These are phyloP conservation scores for Verticillium albo-atrum DNA, from an alignment of 2,329 filamentous ascomycete genomes.

Conservation along the genomic window DNA sequence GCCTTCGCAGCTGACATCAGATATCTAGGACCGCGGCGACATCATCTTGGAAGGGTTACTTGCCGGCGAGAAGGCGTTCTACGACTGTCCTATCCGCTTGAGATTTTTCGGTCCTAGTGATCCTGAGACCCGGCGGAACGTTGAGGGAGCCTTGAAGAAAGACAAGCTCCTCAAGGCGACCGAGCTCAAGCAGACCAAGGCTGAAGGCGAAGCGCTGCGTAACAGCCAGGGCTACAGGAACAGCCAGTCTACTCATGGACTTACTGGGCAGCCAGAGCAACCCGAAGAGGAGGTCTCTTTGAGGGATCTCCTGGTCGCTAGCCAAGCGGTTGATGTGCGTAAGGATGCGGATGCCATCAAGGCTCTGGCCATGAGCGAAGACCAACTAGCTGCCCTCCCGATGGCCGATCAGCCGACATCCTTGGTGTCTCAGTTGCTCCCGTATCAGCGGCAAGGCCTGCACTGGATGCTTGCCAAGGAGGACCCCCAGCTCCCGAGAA, in stretches of 20 bases:
- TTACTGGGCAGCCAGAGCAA: conserved; percentile 28
- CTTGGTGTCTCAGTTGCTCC: conserved; percentile 64
- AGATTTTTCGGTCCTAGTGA: conserved; percentile 65
- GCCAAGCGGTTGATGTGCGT: conserved; percentile 63
- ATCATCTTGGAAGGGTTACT: conserved; percentile 67
- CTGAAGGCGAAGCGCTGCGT: conserved; percentile 48
- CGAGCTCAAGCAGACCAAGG: conserved; percentile 50
- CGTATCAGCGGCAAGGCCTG: conserved; percentile 76
- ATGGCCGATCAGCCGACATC: conserved; percentile 63
- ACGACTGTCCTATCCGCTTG: conserved; percentile 68
- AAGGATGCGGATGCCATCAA: conserved; percentile 62
- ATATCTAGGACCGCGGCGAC: conserved; percentile 46
- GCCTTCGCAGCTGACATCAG: background rate
- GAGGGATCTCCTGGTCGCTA: conserved; percentile 60
- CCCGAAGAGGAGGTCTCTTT: conserved; percentile 31
- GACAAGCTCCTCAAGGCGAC: conserved; percentile 59
- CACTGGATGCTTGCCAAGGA: conserved; percentile 80
- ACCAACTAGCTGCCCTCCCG: conserved; percentile 65
- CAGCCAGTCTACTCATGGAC: conserved; percentile 24
- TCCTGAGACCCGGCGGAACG: conserved; percentile 39
- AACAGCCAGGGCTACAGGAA: conserved; percentile 21
- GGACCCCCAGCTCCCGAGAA: conserved; percentile 57
- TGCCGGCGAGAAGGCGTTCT: conserved; percentile 60
- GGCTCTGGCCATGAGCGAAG: conserved; percentile 66
- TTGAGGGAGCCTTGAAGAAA: conserved; percentile 59